These are phyloP conservation scores for Cerrena zonata DNA, from an alignment of 1,284 basidiomycete species.

Conservation along the genomic window DNA sequence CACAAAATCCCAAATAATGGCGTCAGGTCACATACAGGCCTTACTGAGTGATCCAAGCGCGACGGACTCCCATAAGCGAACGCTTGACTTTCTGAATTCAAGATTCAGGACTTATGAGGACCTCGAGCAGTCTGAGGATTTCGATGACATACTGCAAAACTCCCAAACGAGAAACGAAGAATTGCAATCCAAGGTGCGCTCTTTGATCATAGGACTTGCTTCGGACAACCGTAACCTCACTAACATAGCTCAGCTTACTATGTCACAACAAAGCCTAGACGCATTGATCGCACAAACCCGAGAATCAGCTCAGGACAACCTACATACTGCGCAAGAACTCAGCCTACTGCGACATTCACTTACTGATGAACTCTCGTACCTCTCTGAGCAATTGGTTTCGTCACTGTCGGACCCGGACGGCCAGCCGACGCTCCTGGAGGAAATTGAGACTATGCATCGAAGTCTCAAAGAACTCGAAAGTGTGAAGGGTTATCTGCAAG, in stretches of 20 bases:
- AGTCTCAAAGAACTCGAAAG: slow-evolving; percentile 69
- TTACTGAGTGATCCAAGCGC: slow-evolving; percentile 44
- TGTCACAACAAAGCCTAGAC: slow-evolving; percentile 45
- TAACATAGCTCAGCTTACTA: slow-evolving; percentile 52
- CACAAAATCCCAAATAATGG: slow-evolving; percentile 38
- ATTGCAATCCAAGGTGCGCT: slow-evolving; percentile 25
- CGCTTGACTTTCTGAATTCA: slow-evolving; percentile 42
- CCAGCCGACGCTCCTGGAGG: slow-evolving; percentile 68
- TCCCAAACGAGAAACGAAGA: slow-evolving; percentile 19
- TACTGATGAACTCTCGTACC: slow-evolving; percentile 65
- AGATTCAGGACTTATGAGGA: slow-evolving; percentile 43
- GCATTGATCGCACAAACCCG: slow-evolving; percentile 41
- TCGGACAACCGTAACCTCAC: neutral
- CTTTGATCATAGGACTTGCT: too few species aligned
- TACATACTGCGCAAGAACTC: slow-evolving; percentile 64
- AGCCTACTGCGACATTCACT: slow-evolving; percentile 72
- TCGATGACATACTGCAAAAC: slow-evolving; percentile 37
- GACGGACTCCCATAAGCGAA: slow-evolving; percentile 35
- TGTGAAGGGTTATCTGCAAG: slow-evolving; percentile 69
- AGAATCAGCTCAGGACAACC: slow-evolving; percentile 36
- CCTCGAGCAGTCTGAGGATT: slow-evolving; percentile 21
- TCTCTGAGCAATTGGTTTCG: slow-evolving; percentile 65
- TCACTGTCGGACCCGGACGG: slow-evolving; percentile 41
- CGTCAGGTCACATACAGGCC: slow-evolving; percentile 43
- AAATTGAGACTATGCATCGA: slow-evolving; percentile 68